phyloP scores from a whole-genome alignment of 1,139 yeast genomes.

The Taphrina flavorubra region DNA sequence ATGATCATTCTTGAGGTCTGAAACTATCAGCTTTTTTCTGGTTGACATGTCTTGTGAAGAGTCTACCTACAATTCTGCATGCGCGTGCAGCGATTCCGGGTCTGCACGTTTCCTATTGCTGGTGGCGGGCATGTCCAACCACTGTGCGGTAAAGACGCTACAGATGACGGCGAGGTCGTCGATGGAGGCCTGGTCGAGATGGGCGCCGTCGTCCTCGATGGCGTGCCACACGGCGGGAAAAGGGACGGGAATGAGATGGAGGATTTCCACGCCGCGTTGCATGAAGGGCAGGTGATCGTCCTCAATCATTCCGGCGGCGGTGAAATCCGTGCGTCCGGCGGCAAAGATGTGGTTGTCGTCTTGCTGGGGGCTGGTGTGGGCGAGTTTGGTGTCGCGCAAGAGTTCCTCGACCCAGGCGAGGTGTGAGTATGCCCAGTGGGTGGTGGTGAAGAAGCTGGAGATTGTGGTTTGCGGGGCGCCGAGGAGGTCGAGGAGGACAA shows the following conservation, averaged over 20 bases:
- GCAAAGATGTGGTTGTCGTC: slow-evolving; percentile 33
- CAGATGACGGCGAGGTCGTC: slow-evolving; percentile 25
- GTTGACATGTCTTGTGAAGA: not conserved
- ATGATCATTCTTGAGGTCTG: slow-evolving; percentile 4
- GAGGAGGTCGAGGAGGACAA: slow-evolving; percentile 60
- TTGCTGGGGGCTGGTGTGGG: slow-evolving; percentile 9
- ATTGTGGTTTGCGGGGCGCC: slow-evolving; percentile 55
- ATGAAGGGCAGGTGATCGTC: slow-evolving; percentile 65
- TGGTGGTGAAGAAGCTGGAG: slow-evolving; percentile 57
- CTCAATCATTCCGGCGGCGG: slow-evolving; percentile 50
- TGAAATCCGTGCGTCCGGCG: slow-evolving; percentile 12
- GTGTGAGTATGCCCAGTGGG: slow-evolving; percentile 54
- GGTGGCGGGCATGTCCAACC: slow-evolving; percentile 23
- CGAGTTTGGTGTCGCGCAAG: slow-evolving; percentile 31
- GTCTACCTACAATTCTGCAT: slow-evolving; percentile 15
- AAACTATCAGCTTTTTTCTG: not conserved
- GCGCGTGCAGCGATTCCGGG: not conserved
- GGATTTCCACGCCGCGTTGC: slow-evolving; percentile 56
- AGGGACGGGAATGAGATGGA: slow-evolving; percentile 60
- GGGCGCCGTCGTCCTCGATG: slow-evolving; percentile 30
- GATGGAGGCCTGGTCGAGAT: slow-evolving; percentile 30
- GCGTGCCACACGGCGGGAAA: slow-evolving; percentile 64
- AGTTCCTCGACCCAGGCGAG: slow-evolving; percentile 51
- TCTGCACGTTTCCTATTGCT: not conserved
- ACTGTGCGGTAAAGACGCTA: slow-evolving; percentile 27